A percentile compares a stretch with the other conserved stretches of the same genome.
Conservation (phyloP, 176 grass and related monocot species). For the Zizania latifolia region DNA sequence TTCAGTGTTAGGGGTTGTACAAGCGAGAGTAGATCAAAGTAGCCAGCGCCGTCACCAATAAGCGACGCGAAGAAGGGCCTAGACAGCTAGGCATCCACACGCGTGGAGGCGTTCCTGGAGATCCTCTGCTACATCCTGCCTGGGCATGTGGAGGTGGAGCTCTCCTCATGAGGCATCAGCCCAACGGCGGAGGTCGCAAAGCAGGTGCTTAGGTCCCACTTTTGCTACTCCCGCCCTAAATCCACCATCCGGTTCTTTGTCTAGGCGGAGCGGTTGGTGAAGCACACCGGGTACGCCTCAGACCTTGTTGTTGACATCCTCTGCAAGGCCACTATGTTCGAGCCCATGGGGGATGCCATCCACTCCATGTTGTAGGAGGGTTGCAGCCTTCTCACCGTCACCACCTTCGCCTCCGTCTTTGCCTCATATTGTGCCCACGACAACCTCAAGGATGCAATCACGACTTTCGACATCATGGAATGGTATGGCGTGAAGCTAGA, state of each 20-base stretch:
- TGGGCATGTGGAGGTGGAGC: conserved; percentile 48
- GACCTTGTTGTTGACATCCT: conserved; percentile 84
- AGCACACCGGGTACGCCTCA: conserved; percentile 51
- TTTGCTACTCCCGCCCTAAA: conserved; percentile 47
- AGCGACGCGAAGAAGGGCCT: conserved; percentile 26
- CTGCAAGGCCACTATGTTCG: conserved; percentile 63
- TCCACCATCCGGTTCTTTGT: conserved; percentile 69
- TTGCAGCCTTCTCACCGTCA: conserved; percentile 32
- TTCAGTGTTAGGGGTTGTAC: background rate
- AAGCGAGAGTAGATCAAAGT: conserved; percentile 11
- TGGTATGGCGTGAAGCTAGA: conserved; percentile 46
- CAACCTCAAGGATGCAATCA: conserved; percentile 50
- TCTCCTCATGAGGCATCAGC: conserved; percentile 39
- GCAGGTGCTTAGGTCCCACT: conserved; percentile 44
- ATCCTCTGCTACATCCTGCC: conserved; percentile 32
- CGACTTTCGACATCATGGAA: conserved; percentile 69
- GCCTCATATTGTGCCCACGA: conserved; percentile 54
- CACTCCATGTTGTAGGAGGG: conserved; percentile 58
- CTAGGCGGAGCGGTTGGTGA: conserved; percentile 40
- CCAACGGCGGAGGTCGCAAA: conserved; percentile 52
- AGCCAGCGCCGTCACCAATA: conserved; percentile 7
- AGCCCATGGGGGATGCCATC: conserved; percentile 77
- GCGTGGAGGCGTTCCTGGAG: conserved; percentile 36
- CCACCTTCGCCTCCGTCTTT: conserved; percentile 80
- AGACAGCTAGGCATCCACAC: conserved; percentile 10